These are phyloP conservation scores for Ascochyta pisi DNA, from an alignment of 2,329 filamentous ascomycete genomes.

Conservation along the genomic window DNA sequence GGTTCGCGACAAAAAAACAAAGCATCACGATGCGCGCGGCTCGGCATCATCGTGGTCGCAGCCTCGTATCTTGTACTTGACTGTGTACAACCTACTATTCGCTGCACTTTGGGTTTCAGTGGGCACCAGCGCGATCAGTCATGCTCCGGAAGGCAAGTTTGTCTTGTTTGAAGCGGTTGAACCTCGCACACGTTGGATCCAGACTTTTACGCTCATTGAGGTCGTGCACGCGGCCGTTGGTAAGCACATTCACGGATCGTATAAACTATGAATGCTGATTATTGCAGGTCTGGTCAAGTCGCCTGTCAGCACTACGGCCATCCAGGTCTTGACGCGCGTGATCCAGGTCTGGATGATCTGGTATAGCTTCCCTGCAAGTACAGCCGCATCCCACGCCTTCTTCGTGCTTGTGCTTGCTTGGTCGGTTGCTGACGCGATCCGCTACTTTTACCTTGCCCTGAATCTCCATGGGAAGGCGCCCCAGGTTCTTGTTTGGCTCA, in stretches of 20 bases:
- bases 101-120: conserved; percentile 26
- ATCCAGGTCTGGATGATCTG: conserved; percentile 42
- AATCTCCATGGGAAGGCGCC: conserved; percentile 30
- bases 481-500: conserved; percentile 24
- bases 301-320: conserved; percentile 31
- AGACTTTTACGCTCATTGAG: conserved; percentile 32
- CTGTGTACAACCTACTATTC: conserved; percentile 31
- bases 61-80: conserved; percentile 27
- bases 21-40: not conserved
- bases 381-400: conserved; percentile 27
- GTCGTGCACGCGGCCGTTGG: conserved; percentile 29
- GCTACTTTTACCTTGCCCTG: conserved; percentile 31
- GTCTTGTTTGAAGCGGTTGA: conserved; percentile 24
- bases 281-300: conserved; percentile 30
- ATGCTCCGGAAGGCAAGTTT: not conserved
- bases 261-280: not conserved
- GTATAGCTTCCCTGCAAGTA: conserved; percentile 28
- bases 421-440: conserved; percentile 29
- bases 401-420: conserved; percentile 30
- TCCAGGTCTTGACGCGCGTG: conserved; percentile 33
- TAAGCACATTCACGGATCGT: not conserved
- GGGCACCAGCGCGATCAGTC: conserved; percentile 9
- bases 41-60: not conserved
- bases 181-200: conserved; percentile 25
- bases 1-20: not conserved